Evolutionary conservation across 1,139 yeast genomes (phyloP).

Genomic region (Yamadazyma conglobata): DNA sequence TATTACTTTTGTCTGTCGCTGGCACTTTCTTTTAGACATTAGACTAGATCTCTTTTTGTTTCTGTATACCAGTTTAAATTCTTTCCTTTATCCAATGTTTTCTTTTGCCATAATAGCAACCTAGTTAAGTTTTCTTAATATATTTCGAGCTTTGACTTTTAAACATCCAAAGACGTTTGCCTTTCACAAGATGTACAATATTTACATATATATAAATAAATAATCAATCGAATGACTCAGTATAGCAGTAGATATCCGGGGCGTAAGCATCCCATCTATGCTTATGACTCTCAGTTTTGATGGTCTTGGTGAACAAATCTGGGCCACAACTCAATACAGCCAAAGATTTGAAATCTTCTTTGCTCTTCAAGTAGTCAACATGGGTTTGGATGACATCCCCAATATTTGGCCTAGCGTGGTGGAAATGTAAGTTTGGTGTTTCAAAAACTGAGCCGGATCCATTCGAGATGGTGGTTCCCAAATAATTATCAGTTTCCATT

Average conservation of each 20-base stretch:
- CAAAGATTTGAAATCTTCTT: constrained; percentile 18
- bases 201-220: constrained; percentile 3
- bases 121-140: too few relatives aligned
- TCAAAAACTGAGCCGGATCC: constrained; percentile 5
- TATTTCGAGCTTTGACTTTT: constrained; percentile 1
- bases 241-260: constrained; percentile 36
- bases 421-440: constrained; percentile 9
- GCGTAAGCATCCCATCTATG: constrained; percentile 24
- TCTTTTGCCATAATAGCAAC: too few relatives aligned
- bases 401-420: constrained; percentile 12
- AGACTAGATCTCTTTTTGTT: too few relatives aligned
- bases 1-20: constrained; percentile 9
- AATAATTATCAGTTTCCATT: neutral
- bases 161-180: too few relatives aligned
- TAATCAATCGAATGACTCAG: constrained; percentile 24
- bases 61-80: too few relatives aligned
- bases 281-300: constrained; percentile 26
- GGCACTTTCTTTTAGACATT: constrained; percentile 10
- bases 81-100: too few relatives aligned
- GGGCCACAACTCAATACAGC: constrained; percentile 44
- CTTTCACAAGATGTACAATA: too few relatives aligned
- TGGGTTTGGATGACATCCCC: constrained; percentile 7
- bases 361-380: constrained; percentile 7
- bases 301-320: constrained; percentile 20
- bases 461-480: neutral